These are phyloP conservation scores for Cynara cardunculus DNA, from an alignment of 129 eudicot genomes.

Conservation along the genomic window DNA sequence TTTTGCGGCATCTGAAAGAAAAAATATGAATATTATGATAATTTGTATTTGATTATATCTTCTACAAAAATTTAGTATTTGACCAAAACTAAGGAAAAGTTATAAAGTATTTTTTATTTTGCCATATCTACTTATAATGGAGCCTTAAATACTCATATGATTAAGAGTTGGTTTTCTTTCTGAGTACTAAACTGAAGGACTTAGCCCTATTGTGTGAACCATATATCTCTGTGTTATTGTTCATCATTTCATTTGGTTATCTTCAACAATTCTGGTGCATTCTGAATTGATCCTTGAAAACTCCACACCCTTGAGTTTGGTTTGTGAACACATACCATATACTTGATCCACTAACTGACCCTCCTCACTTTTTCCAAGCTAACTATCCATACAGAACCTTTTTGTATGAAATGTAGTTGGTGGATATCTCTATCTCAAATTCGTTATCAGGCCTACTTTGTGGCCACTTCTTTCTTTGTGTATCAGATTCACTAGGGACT, in stretches of 20 bases:
- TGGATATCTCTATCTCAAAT: background rate
- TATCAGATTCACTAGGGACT: slow-evolving; percentile 18
- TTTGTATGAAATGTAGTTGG: background rate
- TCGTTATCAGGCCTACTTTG: background rate
- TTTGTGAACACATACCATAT: background rate
- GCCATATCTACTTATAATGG: background rate
- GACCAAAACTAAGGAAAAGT: background rate
- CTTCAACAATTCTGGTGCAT: background rate
- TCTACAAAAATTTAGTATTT: no score
- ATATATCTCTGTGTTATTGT: background rate
- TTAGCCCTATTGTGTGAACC: background rate
- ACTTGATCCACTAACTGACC: background rate
- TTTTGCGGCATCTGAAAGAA: background rate
- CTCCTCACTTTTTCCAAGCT: background rate
- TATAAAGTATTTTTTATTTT: no score
- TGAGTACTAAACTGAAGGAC: background rate
- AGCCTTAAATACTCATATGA: background rate
- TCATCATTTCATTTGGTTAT: background rate
- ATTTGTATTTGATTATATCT: background rate
- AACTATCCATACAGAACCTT: background rate
- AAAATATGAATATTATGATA: background rate
- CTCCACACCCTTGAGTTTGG: background rate
- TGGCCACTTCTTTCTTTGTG: slow-evolving; percentile 5
- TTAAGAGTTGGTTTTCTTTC: background rate
- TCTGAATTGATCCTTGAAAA: background rate